A percentile compares a stretch with the other conserved stretches of the same genome.
phyloP scores from a whole-genome alignment of 2,329 filamentous ascomycete genomes.

The Thyridium curvatum region DNA sequence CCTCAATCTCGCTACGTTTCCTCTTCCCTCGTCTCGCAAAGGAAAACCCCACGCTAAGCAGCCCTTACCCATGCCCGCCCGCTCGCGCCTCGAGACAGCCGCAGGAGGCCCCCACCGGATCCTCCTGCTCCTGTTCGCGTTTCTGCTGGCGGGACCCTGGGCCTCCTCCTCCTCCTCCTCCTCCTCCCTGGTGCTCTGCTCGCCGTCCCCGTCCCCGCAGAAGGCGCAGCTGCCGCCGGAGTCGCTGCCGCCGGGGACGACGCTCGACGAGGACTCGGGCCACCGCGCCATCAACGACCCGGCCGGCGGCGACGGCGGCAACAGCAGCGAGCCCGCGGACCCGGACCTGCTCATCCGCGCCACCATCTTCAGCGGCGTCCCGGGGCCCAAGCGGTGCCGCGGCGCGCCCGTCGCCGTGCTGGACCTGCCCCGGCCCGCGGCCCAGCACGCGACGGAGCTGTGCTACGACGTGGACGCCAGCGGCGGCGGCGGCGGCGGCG shows the following conservation, averaged over 20 bases:
- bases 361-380: slow-evolving; percentile 31
- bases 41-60: no score
- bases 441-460: slow-evolving; percentile 15
- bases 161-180: no score
- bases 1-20: no score
- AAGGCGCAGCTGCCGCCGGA: not conserved
- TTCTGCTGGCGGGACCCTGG: no score
- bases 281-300: slow-evolving; percentile 34
- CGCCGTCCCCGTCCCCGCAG: no score
- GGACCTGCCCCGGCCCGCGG: slow-evolving; percentile 16
- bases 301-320: not conserved
- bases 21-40: no score
- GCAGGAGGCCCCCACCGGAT: no score
- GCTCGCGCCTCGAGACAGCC: no score
- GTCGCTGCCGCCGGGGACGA: not conserved
- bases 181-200: no score
- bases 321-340: slow-evolving; percentile 32
- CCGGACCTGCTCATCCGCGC: slow-evolving; percentile 40
- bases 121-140: no score
- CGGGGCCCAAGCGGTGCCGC: slow-evolving; percentile 27
- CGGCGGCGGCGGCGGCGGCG: no score
- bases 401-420: slow-evolving; percentile 20
- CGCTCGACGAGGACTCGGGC: slow-evolving; percentile 14
- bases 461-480: slow-evolving; percentile 27
- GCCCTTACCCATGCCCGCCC: no score